Conservation (phyloP, 768 basidiomycete genomes). For the Strobilomyces confusus region DNA sequence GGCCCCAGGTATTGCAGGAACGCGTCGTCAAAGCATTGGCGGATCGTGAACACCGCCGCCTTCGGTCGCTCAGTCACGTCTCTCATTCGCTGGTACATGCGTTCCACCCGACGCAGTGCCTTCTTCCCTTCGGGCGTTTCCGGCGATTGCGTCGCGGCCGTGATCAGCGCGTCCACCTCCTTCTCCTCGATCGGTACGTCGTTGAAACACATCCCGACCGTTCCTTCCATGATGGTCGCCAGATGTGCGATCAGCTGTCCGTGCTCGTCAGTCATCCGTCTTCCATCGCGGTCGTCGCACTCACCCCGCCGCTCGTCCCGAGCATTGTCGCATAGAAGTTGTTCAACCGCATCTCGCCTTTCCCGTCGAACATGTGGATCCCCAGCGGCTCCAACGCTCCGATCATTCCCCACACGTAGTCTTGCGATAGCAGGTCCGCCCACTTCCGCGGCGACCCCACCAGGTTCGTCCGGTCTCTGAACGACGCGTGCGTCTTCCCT, state of each 20-base stretch:
- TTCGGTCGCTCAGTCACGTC: too few relatives aligned
- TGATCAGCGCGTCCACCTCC: not conserved
- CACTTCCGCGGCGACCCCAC: not conserved
- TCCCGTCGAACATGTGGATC: not conserved
- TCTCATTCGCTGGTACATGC: too few relatives aligned
- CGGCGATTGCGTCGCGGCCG: too few relatives aligned
- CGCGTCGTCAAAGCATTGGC: not conserved
- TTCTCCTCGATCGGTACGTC: not conserved
- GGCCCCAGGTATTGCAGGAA: not conserved
- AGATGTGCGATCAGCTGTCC: not conserved
- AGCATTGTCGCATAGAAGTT: not conserved
- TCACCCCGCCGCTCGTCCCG: not conserved
- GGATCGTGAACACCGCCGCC: not conserved
- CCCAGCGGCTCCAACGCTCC: not conserved
- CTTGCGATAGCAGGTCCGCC: not conserved
- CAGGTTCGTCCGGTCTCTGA: too few relatives aligned
- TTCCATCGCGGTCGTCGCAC: too few relatives aligned
- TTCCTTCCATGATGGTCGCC: not conserved
- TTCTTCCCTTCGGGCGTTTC: too few relatives aligned
- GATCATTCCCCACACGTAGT: not conserved
- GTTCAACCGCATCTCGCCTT: not conserved
- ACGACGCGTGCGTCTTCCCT: too few relatives aligned
- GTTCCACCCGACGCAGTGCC: too few relatives aligned
- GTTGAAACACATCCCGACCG: not conserved
- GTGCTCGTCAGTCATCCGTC: too few relatives aligned